Evolutionary conservation across 2,329 filamentous ascomycete species (phyloP).

Genomic region (Chalaropsis ovoidea): DNA sequence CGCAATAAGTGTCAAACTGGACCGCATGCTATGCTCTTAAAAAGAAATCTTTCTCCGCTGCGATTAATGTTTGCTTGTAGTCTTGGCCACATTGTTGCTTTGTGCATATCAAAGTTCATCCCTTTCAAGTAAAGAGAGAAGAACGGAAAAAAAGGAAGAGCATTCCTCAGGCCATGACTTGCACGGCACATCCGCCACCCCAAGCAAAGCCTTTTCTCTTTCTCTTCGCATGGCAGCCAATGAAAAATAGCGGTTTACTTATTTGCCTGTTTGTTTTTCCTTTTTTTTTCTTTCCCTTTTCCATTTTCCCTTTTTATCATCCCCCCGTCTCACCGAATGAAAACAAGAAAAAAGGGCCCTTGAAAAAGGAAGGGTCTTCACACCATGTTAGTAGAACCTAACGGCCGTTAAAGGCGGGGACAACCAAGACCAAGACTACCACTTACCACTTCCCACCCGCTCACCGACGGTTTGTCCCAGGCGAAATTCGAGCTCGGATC

Average conservation of each 20-base stretch:
- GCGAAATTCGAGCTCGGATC: too few relatives aligned
- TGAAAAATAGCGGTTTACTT: background rate
- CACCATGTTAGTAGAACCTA: background rate
- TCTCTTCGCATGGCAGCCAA: background rate
- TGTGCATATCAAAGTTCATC: background rate
- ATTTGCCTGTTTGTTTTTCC: background rate
- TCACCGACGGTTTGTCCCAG: too few relatives aligned
- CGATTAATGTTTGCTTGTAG: background rate
- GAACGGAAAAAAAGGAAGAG: background rate
- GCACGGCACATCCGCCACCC: conserved; percentile 2
- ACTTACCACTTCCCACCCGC: too few relatives aligned
- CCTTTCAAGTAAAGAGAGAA: background rate
- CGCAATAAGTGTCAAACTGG: background rate
- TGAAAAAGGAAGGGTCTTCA: conserved; percentile 6
- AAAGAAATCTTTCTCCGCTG: background rate
- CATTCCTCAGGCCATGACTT: conserved; percentile 14
- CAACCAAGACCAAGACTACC: background rate
- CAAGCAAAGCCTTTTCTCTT: background rate
- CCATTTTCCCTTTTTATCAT: background rate
- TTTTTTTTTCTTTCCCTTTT: background rate
- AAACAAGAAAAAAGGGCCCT: conserved; percentile 1
- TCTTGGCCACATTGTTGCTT: background rate
- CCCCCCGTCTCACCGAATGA: background rate
- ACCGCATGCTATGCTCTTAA: background rate
- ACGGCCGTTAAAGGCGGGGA: background rate